Percentiles rank a stretch among this genome's conserved stretches.
phyloP scores from a whole-genome alignment of 805 yeast genomes.

The Tetrapisispora namnaoensis region DNA sequence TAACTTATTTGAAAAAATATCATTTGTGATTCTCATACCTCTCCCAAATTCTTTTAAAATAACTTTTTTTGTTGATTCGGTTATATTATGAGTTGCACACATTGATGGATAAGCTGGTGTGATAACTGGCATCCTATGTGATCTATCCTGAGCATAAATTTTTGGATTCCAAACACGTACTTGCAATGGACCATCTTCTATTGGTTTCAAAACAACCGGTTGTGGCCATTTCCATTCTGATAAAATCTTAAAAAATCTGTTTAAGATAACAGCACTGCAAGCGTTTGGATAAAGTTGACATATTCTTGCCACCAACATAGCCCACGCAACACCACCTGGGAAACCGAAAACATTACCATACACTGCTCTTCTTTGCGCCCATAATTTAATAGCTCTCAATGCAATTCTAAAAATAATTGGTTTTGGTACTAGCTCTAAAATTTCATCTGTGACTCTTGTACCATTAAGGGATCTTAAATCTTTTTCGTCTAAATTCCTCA shows the following conservation, averaged over 20 bases:
- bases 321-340: constrained; percentile 99
- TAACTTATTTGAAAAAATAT: constrained; percentile 52
- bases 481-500: constrained; percentile 81
- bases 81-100: constrained; percentile 98
- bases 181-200: constrained; percentile 95
- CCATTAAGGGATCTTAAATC: constrained; percentile 89
- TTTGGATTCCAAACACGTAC: constrained; percentile 96
- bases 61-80: constrained; percentile 76
- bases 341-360: constrained; percentile 94
- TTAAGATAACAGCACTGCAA: constrained; percentile 82
- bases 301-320: constrained; percentile 95
- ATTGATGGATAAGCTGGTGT: constrained; percentile 89
- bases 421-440: constrained; percentile 79
- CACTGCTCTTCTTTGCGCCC: constrained; percentile 94
- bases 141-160: constrained; percentile 77
- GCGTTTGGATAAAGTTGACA: constrained; percentile 97
- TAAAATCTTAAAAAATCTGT: constrained; percentile 77
- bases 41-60: constrained; percentile 71
- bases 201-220: constrained; percentile 84
- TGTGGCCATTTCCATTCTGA: constrained; percentile 97
- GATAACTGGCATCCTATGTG: constrained; percentile 93
- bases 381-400: constrained; percentile 80
- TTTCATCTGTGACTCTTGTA: constrained; percentile 94
- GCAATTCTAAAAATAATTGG: constrained; percentile 90
- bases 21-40: constrained; percentile 62